These are phyloP conservation scores for Orbilia ellipsospora DNA, from an alignment of 2,329 filamentous ascomycete species.

Conservation along the genomic window DNA sequence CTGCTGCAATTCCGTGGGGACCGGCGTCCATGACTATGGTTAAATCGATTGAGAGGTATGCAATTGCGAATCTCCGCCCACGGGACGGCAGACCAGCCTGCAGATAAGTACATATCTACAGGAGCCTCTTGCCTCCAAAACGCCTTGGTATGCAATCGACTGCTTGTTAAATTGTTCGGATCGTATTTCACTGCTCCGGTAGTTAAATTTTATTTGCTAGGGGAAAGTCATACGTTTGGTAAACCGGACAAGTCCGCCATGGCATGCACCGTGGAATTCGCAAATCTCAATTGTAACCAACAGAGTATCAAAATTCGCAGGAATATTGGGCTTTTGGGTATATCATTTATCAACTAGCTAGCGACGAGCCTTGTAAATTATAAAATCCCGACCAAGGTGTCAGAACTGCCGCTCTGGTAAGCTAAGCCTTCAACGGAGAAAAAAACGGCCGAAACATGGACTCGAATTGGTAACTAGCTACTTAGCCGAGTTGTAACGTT, in stretches of 20 bases:
- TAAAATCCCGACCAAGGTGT: too few relatives aligned
- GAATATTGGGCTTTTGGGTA: too few relatives aligned
- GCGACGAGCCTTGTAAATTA: too few relatives aligned
- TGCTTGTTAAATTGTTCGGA: neutral
- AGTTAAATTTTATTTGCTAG: neutral
- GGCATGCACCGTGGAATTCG: too few relatives aligned
- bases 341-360: too few relatives aligned
- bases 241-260: neutral
- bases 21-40: neutral
- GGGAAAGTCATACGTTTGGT: neutral
- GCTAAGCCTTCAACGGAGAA: too few relatives aligned
- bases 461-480: too few relatives aligned
- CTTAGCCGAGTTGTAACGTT: too few relatives aligned
- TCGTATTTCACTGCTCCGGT: conserved; percentile 7
- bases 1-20: conserved; percentile 14
- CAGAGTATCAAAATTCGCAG: too few relatives aligned
- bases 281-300: too few relatives aligned
- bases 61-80: neutral
- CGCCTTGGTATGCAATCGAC: neutral
- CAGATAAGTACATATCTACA: neutral
- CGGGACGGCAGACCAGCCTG: neutral
- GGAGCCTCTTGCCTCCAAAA: neutral
- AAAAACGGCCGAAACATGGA: too few relatives aligned
- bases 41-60: neutral
- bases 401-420: too few relatives aligned